Conservation (phyloP, 2,329 filamentous ascomycete genomes). For the Paecilomyces niveus region DNA sequence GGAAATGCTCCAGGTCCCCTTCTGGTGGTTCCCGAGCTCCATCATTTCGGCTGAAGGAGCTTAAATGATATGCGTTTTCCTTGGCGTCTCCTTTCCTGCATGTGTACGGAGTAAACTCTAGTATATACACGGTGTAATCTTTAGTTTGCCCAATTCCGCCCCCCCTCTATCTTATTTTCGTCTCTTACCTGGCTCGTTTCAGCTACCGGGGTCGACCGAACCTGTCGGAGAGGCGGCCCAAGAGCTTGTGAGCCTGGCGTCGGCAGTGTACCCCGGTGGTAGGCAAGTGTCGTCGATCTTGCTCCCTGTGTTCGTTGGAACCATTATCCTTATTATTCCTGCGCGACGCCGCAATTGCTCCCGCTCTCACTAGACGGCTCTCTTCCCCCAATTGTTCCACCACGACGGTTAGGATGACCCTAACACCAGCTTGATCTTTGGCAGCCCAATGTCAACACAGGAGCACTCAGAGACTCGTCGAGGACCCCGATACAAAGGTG, state of each 20-base stretch:
- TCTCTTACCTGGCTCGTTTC: slow-evolving; percentile 1
- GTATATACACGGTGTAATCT: not conserved
- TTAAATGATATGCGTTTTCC: slow-evolving; percentile 1
- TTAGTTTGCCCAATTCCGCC: not conserved
- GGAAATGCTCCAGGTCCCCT: not conserved
- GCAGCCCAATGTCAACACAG: not conserved
- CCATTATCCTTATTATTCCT: not conserved
- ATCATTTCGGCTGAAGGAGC: not conserved
- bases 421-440: not conserved
- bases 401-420: not conserved
- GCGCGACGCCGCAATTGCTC: not conserved
- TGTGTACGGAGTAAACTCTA: not conserved
- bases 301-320: not conserved
- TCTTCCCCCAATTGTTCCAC: not conserved
- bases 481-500: not conserved
- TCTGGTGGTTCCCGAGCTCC: not conserved
- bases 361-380: not conserved
- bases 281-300: not conserved
- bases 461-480: not conserved
- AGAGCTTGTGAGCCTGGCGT: not conserved
- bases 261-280: not conserved
- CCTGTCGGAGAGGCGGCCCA: not conserved
- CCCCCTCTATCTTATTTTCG: not conserved
- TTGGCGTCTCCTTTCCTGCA: not conserved
- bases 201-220: slow-evolving; percentile 1